Base-by-base conservation (phyloP, 345 rosid species). In the Eucalyptus victrix region DNA sequence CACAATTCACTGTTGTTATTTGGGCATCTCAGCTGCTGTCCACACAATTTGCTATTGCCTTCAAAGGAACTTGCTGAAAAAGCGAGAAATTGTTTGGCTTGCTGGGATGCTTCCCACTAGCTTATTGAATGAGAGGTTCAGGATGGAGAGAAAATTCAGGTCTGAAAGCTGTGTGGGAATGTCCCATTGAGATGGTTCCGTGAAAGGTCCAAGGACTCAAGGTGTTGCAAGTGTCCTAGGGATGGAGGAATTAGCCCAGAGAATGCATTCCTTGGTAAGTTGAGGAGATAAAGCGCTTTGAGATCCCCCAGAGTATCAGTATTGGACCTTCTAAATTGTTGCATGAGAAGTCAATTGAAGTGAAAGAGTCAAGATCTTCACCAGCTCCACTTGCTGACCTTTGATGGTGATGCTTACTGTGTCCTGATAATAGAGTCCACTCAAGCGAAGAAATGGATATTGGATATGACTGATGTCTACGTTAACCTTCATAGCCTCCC, bases 91-190 rank as follows among this genome's bases (percentile, higher is more conserved):
- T 94, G 96, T 26, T 19, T 89, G 12, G 87, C 72, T 5, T 5
- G 1, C 24, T 42, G 94, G 95, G 30, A 94, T 94, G 49, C 3
- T 53, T 60, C 94, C 95, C 32, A 32, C 76, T 3, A 92, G 90
- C 3, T 90, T 40, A 89, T 92, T 93, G 67, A 89, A 9, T 2
- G 95, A 95, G 32, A 95, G 72, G 92, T 95, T 89, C 76, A 95
- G 83, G 67, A 87, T 4, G 0, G 93, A 62, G 37, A 94, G 87
- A 87, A 90, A 94, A 88, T n/a, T 90, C 18, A 92, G 89, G 9
- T 51, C 30, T 1, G 91, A 49, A 19, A 94, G 93, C 86, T 88
- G 76, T 6, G 13, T 1, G 21, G 96, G 95, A 44, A 94, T 92
- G 5, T 32, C 7, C 92, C 93, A 4, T 26, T 88, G 30, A 95